These are phyloP conservation scores for Colletotrichum horii DNA, from an alignment of 2,329 filamentous ascomycete genomes.

Conservation along the genomic window DNA sequence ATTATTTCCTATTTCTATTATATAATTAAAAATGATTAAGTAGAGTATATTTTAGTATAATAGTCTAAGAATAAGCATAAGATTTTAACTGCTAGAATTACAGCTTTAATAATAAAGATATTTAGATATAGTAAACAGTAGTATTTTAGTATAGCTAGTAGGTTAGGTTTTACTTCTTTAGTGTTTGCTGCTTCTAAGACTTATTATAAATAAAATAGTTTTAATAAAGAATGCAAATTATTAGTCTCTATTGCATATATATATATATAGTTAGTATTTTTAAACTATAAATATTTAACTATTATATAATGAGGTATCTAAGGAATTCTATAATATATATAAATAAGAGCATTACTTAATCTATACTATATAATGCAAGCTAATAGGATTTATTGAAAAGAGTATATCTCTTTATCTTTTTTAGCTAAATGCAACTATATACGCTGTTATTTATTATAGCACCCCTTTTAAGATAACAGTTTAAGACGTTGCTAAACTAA, in stretches of 20 bases:
- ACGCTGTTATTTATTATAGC: constrained; percentile 26
- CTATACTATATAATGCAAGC: neutral
- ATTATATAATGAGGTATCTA: neutral
- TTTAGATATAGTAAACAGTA: neutral
- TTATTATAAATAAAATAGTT: neutral
- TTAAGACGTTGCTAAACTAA: constrained; percentile 17
- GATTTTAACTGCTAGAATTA: neutral
- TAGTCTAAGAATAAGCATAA: neutral
- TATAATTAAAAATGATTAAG: neutral
- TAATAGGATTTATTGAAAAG: neutral
- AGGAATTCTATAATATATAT: neutral
- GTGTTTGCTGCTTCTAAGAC: neutral
- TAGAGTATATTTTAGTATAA: neutral
- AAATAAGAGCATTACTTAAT: neutral
- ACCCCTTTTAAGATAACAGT: constrained; percentile 13
- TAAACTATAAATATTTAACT: neutral
- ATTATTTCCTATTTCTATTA: neutral
- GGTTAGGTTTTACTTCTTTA: neutral
- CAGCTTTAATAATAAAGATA: neutral
- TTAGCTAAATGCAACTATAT: neutral
- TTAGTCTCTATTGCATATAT: neutral
- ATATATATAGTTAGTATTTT: neutral
- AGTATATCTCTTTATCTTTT: neutral
- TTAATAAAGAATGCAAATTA: neutral
- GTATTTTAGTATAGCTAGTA: neutral